Evolutionary conservation across 139 green algal genomes (phyloP).

Genomic region (Haematococcus sp.): DNA sequence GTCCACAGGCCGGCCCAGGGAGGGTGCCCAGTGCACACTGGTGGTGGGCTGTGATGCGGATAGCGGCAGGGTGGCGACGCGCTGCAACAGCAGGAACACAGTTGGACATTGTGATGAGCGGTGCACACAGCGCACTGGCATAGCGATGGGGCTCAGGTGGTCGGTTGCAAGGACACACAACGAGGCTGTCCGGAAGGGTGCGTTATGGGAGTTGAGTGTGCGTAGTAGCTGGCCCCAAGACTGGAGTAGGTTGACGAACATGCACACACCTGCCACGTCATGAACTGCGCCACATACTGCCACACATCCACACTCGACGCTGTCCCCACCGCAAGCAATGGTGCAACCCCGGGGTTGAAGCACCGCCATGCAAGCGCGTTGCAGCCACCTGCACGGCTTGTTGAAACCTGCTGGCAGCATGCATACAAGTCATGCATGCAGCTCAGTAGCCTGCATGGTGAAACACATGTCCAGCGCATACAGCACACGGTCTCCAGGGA

Average conservation of each 20-base stretch:
- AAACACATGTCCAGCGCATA: not conserved
- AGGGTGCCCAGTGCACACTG: slow-evolving; percentile 39
- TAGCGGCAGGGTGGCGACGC: not conserved
- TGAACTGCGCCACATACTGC: slow-evolving; percentile 33
- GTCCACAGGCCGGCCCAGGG: slow-evolving; percentile 34
- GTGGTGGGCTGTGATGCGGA: not conserved
- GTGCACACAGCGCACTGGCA: no score
- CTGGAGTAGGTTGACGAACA: not conserved
- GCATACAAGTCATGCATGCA: no score
- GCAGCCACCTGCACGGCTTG: no score
- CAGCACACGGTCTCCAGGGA: no score
- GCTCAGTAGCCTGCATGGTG: no score
- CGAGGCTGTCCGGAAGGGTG: no score
- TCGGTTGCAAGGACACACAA: no score
- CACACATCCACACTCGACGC: slow-evolving; percentile 26
- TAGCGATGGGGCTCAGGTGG: no score
- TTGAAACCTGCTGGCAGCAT: no score
- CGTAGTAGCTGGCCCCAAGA: no score
- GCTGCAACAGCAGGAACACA: slow-evolving; percentile 1
- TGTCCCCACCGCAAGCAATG: slow-evolving; percentile 33
- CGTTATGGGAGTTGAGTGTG: no score
- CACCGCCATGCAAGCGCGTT: slow-evolving; percentile 25
- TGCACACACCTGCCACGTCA: slow-evolving; percentile 42
- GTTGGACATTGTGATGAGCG: not conserved
- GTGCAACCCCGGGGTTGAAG: slow-evolving; percentile 32